Evolutionary conservation across 2,329 filamentous ascomycete species (phyloP).

Genomic region (Aspergillus sp.): DNA sequence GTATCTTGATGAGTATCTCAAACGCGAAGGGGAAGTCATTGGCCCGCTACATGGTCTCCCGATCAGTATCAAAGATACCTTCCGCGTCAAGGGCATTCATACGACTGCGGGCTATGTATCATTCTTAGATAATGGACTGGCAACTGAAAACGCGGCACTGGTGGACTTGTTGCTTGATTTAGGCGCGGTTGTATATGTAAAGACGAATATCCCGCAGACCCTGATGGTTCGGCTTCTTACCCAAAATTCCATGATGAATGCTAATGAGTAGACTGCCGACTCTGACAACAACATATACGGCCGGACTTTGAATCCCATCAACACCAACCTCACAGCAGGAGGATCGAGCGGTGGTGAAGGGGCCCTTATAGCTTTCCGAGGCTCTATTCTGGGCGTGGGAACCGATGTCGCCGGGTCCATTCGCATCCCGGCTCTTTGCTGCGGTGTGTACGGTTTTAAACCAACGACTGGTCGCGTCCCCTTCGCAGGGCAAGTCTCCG

Average conservation of each 20-base stretch:
- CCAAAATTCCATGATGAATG: not conserved
- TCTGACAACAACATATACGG: slow-evolving; percentile 59
- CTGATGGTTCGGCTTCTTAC: slow-evolving; percentile 19
- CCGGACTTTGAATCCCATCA: slow-evolving; percentile 61
- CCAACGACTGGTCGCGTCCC: slow-evolving; percentile 24
- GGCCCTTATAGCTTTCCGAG: slow-evolving; percentile 58
- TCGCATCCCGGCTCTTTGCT: slow-evolving; percentile 49
- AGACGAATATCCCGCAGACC: slow-evolving; percentile 67
- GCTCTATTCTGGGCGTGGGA: slow-evolving; percentile 58
- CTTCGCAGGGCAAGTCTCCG: not conserved
- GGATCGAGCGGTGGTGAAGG: slow-evolving; percentile 67
- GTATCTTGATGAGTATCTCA: slow-evolving; percentile 48
- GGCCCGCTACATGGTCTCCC: slow-evolving; percentile 66
- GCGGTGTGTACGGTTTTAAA: slow-evolving; percentile 50
- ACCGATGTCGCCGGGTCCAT: slow-evolving; percentile 58
- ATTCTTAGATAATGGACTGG: slow-evolving; percentile 58
- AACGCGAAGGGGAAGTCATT: slow-evolving; percentile 42
- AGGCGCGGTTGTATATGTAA: slow-evolving; percentile 66
- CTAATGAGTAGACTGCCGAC: slow-evolving; percentile 43
- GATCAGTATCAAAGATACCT: slow-evolving; percentile 53
- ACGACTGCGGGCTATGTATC: slow-evolving; percentile 59
- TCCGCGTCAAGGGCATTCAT: slow-evolving; percentile 51
- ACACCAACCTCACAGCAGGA: slow-evolving; percentile 58
- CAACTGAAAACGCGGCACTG: slow-evolving; percentile 52
- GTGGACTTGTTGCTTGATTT: slow-evolving; percentile 57